Percentiles rank a stretch among this genome's conserved stretches.
Conservation (phyloP, 345 rosid species). For the Hibiscus tridactylites region DNA sequence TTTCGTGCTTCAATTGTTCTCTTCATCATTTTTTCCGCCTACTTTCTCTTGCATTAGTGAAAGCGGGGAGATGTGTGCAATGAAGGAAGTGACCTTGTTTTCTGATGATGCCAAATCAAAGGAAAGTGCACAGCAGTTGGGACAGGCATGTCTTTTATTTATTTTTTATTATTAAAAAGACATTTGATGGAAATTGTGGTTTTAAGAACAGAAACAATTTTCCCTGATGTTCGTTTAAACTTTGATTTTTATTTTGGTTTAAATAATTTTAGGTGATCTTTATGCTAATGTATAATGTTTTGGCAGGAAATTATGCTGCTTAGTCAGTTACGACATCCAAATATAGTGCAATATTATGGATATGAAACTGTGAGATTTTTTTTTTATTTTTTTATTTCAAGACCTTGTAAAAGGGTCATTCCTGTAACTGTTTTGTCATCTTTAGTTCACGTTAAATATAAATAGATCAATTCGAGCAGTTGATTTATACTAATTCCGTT, state of each 20-base stretch:
- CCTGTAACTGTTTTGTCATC: not conserved
- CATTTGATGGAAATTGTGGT: not conserved
- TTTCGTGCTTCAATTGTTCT: conserved; percentile 4
- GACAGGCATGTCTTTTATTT: conserved; percentile 38
- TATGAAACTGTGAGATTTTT: conserved; percentile 49
- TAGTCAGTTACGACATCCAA: conserved; percentile 61
- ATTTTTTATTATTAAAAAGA: not conserved
- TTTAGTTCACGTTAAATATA: not conserved
- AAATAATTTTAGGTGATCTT: not conserved
- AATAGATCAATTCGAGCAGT: not conserved
- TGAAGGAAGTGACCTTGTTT: conserved; percentile 77
- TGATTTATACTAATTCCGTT: not conserved
- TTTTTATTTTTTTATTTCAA: not conserved
- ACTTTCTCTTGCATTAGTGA: conserved; percentile 34
- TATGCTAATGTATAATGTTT: not conserved
- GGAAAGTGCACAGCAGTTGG: conserved; percentile 67
- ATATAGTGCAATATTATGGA: conserved; percentile 80
- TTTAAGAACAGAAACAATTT: not conserved
- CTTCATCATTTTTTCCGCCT: not conserved
- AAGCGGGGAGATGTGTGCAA: conserved; percentile 83
- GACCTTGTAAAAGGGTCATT: conserved; percentile 1
- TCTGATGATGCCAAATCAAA: conserved; percentile 77
- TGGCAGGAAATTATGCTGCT: conserved; percentile 58
- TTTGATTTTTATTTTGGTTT: not conserved
- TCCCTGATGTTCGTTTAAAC: not conserved